Percentiles rank a stretch among this genome's conserved stretches.
These are phyloP conservation scores for Sporisorium scitamineum DNA, from an alignment of 1,284 basidiomycete species.

Conservation along the genomic window DNA sequence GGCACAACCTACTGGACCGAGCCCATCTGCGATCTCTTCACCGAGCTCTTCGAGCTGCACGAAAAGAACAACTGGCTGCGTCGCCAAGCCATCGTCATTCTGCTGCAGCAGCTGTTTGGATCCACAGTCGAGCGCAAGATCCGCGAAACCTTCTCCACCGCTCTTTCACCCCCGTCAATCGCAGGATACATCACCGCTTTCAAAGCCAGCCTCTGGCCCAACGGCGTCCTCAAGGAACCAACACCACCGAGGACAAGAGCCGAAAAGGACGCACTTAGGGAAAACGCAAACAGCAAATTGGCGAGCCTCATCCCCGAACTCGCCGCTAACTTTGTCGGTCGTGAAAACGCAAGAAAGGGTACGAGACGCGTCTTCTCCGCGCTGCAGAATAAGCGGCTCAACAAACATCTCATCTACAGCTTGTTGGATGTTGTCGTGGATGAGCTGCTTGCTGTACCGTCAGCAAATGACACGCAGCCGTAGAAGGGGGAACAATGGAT, in stretches of 20 bases:
- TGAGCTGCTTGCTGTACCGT: slow-evolving; percentile 32
- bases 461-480: background rate
- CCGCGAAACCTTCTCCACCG: slow-evolving; percentile 78
- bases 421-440: slow-evolving; percentile 52
- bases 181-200: slow-evolving; percentile 76
- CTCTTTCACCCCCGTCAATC: slow-evolving; percentile 68
- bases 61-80: slow-evolving; percentile 95
- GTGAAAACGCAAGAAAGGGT: slow-evolving; percentile 89
- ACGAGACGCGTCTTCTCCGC: slow-evolving; percentile 90
- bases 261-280: slow-evolving; percentile 82
- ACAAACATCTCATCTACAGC: slow-evolving; percentile 70
- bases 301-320: slow-evolving; percentile 93
- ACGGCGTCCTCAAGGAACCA: slow-evolving; percentile 78
- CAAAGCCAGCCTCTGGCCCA: slow-evolving; percentile 83
- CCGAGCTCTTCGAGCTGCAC: slow-evolving; percentile 92
- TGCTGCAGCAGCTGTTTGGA: slow-evolving; percentile 92
- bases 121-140: slow-evolving; percentile 97
- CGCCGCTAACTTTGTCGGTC: slow-evolving; percentile 94
- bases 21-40: slow-evolving; percentile 91
- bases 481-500: background rate
- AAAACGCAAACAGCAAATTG: slow-evolving; percentile 87
- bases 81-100: slow-evolving; percentile 94
- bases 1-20: slow-evolving; percentile 83
- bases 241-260: slow-evolving; percentile 78
- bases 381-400: slow-evolving; percentile 88